Percentiles rank a stretch among this genome's conserved stretches.
phyloP scores from a whole-genome alignment of 2,329 filamentous ascomycete species.

The Pyrenochaeta sp. region DNA sequence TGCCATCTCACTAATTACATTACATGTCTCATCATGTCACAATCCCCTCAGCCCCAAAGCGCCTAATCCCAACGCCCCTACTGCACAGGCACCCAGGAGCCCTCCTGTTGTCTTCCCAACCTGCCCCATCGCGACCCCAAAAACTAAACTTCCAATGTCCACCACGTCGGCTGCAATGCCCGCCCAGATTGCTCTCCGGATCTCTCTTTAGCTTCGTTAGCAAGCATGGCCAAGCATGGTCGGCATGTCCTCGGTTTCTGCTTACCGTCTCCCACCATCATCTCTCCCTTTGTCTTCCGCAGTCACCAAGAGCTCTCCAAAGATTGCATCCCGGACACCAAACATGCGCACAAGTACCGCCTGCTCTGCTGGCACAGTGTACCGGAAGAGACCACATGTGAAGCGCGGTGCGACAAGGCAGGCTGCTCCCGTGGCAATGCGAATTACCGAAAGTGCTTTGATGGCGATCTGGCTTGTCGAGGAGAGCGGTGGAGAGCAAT shows the following conservation, averaged over 20 bases:
- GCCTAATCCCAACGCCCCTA: constrained; percentile 23
- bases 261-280: constrained; percentile 13
- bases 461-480: constrained; percentile 19
- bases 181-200: constrained; percentile 34
- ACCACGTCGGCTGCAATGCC: constrained; percentile 27
- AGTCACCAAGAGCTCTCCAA: constrained; percentile 34
- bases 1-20: no score
- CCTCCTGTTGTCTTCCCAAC: constrained; percentile 21
- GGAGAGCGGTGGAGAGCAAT: constrained; percentile 13
- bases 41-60: constrained; percentile 23
- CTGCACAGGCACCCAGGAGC: constrained; percentile 24
- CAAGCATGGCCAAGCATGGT: neutral
- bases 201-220: constrained; percentile 18
- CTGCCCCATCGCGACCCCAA: constrained; percentile 31
- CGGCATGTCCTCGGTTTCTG: no score
- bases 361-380: constrained; percentile 19
- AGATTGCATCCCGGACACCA: constrained; percentile 30
- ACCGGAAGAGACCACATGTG: constrained; percentile 27
- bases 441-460: constrained; percentile 28
- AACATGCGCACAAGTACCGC: constrained; percentile 30
- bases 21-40: constrained; percentile 4
- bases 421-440: constrained; percentile 27
- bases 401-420: constrained; percentile 30
- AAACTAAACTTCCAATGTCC: constrained; percentile 26
- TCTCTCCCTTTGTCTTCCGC: constrained; percentile 25